Base-by-base conservation (phyloP, 2,329 filamentous ascomycete species). In the Chaetomium sp. region DNA sequence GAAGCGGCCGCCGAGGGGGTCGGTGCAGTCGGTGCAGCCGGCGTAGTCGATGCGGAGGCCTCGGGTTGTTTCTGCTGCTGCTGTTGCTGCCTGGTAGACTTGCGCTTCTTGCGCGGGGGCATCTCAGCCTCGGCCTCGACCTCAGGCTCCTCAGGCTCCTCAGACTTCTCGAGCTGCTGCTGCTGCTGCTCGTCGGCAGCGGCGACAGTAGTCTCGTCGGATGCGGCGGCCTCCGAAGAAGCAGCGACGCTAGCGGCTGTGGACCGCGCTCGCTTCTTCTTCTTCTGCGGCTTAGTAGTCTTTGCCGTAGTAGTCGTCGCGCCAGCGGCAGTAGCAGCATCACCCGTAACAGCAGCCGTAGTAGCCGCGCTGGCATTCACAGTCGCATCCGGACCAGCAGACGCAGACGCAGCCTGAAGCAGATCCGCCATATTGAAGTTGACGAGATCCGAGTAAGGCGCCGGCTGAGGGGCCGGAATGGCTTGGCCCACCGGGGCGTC, bases 371-470 rank as follows among this genome's bases (percentile, higher is more conserved):
- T 12, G 37, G 37, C 37, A 27, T 27, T 27, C 19, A 27, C 19
- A 27, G 19, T 27, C 19, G 19, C 19, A 27, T 27, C 19, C 19
- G 19, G 42, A 57, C 48, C 43, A 40, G 51, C 12, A 35, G 53
- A 8, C 52, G 42, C 36, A 55, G 57, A n/a, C 54, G 61, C 59
- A 66, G 56, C 35, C 64, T 65, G 4, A 67, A 68, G 56, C 19
- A 27, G 3, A 27, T 27, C 19, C 19, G 19, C 19, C 19, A 74
- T 59, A 56, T 74, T 71, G 61, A 76, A 70, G 42, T 66, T 73
- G 61, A 76, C 64, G n/a, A 82, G 70, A 40, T 73, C 66, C 36
- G 65, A 68, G 69, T 80, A 81, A 1, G 79, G 78, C 41, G 78
- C 78, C 55, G 70, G 65, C 66, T 74, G 74, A 27, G 79, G 73